Base-by-base conservation (phyloP, 768 basidiomycete species). In the Naganishia vaughanmartiniae region DNA sequence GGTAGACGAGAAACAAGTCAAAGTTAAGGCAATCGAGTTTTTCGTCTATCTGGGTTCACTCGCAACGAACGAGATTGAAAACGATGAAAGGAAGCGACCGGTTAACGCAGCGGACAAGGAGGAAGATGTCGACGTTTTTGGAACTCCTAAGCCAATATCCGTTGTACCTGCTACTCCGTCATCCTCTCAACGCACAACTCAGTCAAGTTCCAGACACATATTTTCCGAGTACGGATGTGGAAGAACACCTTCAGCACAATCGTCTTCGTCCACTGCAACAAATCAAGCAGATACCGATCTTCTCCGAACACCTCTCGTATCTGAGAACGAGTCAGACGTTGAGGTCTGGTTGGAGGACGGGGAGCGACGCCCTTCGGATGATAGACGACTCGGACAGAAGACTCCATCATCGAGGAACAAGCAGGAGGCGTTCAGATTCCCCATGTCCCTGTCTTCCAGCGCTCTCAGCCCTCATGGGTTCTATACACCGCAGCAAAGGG, bases 281-380 rank as follows among this genome's bases (percentile, higher is more conserved):
- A 63, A 63, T 46, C 60, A 63, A 19, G 60, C 60, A 28, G 60
- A 63, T 42, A 10, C n/a, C 15, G 60, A 63, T 36, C 60, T 58
- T 42, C 30, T 63, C 19, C 60, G 60, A 4, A 63, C 60, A 24
- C 39, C 60, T 12, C 21, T 63, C 7, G 42, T 46, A 5, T 63
- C 60, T 2, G 60, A 63, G 17, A 42, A 63, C 28, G 60, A 34
- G 24, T 46, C 60, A 12, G 60, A 63, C 24, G 24, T 63, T 19
- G 60, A 63, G 24, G 42, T 63, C 42, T 63, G 60, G 36, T 30
- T 26, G 4, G 36, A 42, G 6, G 60, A 46, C 42, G 31, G 60
- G 4, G 39, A 45, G 4, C 48, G n/a, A 63, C 1, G 39, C 24
- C n/a, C 10, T 39, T 5, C 19, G 42, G 21, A 63, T 3, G 26